These are phyloP conservation scores for Ustilago esculenta DNA, from an alignment of 1,284 basidiomycete genomes.

Conservation along the genomic window DNA sequence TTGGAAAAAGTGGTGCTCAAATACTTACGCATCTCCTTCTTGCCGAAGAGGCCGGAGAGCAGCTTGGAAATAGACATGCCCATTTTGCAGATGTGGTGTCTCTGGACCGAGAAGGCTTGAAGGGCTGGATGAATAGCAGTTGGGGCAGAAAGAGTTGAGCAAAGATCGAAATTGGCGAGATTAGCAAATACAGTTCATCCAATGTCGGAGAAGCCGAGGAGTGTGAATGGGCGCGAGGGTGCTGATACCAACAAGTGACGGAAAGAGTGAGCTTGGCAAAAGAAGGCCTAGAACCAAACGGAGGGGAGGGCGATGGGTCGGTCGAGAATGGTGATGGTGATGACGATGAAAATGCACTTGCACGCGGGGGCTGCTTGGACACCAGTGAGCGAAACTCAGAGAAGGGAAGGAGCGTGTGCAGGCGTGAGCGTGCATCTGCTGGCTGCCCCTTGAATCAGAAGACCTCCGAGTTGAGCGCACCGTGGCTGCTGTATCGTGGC, in stretches of 20 bases:
- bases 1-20: not conserved
- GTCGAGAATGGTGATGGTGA: constrained; percentile 21
- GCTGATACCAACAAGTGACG: constrained; percentile 24
- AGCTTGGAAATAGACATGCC: constrained; percentile 66
- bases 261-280: not conserved
- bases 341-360: constrained; percentile 18
- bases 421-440: constrained; percentile 13
- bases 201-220: not conserved
- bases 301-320: not conserved
- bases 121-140: not conserved
- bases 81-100: constrained; percentile 49
- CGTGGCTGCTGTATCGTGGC: constrained; percentile 8
- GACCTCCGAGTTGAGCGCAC: not conserved
- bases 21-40: constrained; percentile 66
- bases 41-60: constrained; percentile 67
- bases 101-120: constrained; percentile 43
- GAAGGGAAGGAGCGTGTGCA: constrained; percentile 4
- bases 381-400: constrained; percentile 21
- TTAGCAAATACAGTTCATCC: constrained; percentile 18
- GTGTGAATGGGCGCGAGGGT: not conserved
- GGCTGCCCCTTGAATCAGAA: constrained; percentile 15
- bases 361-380: constrained; percentile 28
- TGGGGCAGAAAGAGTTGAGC: not conserved
- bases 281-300: constrained; percentile 4
- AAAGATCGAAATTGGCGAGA: constrained; percentile 4